Base-by-base conservation (phyloP, 2,329 filamentous ascomycete genomes). In the Xylaria sp. region DNA sequence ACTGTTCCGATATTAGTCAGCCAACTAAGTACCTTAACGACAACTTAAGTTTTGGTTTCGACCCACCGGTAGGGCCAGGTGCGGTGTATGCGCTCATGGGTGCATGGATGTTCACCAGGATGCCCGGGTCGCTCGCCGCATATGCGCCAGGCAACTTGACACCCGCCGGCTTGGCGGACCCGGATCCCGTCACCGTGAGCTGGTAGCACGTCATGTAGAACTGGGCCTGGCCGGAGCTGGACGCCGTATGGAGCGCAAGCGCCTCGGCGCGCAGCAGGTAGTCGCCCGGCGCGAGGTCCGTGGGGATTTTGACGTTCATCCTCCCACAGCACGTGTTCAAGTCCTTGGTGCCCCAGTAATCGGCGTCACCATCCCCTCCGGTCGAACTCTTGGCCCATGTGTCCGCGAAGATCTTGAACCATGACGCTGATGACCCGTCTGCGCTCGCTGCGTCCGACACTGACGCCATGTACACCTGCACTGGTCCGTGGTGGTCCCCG, bases 271-370 rank as follows among this genome's bases (percentile, higher is more conserved):
- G 77, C 53, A 85, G 72, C 20, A 85, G 78, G 68, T 84, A 84
- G 61, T 83, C 78, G 20, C 83, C 83, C 1, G 81, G 76, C 2
- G 82, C 79, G 10, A 84, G 73, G 68, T 79, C 78, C 3, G 78
- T 62, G 9, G 83, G 83, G 65, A 84, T 74, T 33, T 64, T 63
- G 58, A 82, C 78, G 68, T 80, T 71, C 78, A 82, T 80, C 54
- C 74, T 74, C 46, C 81, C 81, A 73, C 81, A 83, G 76, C 80
- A 82, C 20, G 67, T 69, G 74, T 81, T 82, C 31, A 83, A 74
- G 65, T 83, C 80, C 69, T 82, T 79, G 48, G 79, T 82, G 48
- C 83, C 83, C 84, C 84, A 85, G 74, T 76, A 78, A 72, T 85
- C 83, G 67, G 80, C 79, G 44, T 81, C 80, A 40, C 82, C 82